Percentiles rank a stretch among this genome's conserved stretches.
phyloP scores from a whole-genome alignment of 805 yeast species.

The Sungouiella blattae region DNA sequence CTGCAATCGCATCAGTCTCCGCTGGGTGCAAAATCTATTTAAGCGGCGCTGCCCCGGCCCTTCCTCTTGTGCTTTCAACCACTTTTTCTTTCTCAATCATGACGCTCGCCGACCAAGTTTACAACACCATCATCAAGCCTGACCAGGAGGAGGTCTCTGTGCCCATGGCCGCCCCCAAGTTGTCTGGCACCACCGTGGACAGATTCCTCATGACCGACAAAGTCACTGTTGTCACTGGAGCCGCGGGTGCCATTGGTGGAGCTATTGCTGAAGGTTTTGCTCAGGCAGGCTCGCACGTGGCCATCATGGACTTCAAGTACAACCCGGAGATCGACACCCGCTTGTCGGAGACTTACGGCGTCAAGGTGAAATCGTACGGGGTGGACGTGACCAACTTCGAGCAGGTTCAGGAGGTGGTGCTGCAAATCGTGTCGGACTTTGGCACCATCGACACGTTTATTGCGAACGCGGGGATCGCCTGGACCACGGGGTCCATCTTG shows the following conservation, averaged over 20 bases:
- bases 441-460: conserved; percentile 80
- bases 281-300: conserved; percentile 59
- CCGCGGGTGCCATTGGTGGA: conserved; percentile 29
- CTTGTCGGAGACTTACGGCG: conserved; percentile 47
- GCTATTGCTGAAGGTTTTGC: conserved; percentile 37
- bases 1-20: neutral
- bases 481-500: conserved; percentile 42
- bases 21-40: conserved; percentile 1
- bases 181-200: conserved; percentile 14
- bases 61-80: too few relatives aligned
- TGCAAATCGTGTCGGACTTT: conserved; percentile 59
- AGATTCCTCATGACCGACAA: conserved; percentile 19
- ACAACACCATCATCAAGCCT: conserved; percentile 17
- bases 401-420: conserved; percentile 47
- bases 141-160: conserved; percentile 13
- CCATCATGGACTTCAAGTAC: conserved; percentile 38
- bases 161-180: conserved; percentile 13
- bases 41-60: neutral
- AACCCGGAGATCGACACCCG: conserved; percentile 25
- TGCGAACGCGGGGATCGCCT: conserved; percentile 80
- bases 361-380: conserved; percentile 61
- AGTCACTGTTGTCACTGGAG: conserved; percentile 29
- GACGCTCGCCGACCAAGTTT: conserved; percentile 7
- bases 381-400: conserved; percentile 51
- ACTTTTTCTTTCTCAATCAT: neutral